phyloP scores from a whole-genome alignment of 2,329 filamentous ascomycete genomes.

The Xylariaceae sp. region DNA sequence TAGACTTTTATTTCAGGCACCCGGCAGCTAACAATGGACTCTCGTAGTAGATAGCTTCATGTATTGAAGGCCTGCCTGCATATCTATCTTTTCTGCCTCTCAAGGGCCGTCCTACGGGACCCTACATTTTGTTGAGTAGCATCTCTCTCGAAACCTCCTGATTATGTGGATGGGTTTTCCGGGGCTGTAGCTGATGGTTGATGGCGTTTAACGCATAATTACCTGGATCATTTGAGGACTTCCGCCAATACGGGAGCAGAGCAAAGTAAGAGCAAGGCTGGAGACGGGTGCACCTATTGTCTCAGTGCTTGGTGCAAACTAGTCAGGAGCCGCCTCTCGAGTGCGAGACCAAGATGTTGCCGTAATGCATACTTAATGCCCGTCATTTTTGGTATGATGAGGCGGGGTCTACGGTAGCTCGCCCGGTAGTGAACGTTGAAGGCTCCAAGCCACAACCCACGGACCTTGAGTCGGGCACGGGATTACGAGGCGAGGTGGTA shows the following conservation, averaged over 20 bases:
- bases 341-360: neutral
- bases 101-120: neutral
- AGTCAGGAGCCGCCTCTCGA: neutral
- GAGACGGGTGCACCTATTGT: conserved; percentile 3
- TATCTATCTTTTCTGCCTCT: conserved; percentile 8
- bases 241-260: too few relatives aligned
- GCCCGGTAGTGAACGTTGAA: conserved; percentile 8
- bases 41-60: neutral
- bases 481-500: conserved; percentile 18
- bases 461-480: conserved; percentile 12
- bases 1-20: too few relatives aligned
- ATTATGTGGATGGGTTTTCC: too few relatives aligned
- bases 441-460: conserved; percentile 4
- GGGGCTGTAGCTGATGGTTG: too few relatives aligned
- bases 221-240: too few relatives aligned
- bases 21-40: neutral
- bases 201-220: too few relatives aligned
- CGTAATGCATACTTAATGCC: conserved; percentile 3
- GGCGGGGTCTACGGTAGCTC: conserved; percentile 18
- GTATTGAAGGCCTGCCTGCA: conserved; percentile 1
- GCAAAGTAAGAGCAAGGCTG: conserved; percentile 1
- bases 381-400: neutral
- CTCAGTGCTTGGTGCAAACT: conserved; percentile 11
- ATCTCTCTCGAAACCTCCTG: too few relatives aligned
- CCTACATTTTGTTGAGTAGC: conserved; percentile 1